Base-by-base conservation (phyloP, 2,329 filamentous ascomycete species). In the Penicillium freii region DNA sequence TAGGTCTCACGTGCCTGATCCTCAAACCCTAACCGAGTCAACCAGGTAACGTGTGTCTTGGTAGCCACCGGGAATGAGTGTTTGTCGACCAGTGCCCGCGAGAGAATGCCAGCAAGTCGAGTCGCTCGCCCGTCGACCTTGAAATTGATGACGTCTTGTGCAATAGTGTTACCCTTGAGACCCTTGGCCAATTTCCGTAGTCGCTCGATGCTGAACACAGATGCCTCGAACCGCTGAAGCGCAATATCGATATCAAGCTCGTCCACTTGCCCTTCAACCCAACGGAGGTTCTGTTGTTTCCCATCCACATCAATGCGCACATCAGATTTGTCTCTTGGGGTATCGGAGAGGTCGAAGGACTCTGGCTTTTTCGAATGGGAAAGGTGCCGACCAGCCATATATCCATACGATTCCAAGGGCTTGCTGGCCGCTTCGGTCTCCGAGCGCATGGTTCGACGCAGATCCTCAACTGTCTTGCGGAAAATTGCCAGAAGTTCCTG, bases 181-280 rank as follows among this genome's bases (percentile, higher is more conserved):
- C 88, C 86, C 60, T 88, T 86, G 0, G 90, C 89, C 25, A 97
- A 81, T 44, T 84, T 84, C 66, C 92, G 89, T 39, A 99, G 81
- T 69, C 90, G 91, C 74, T 97, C 94, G 1, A 97, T 89, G 31
- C 88, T 85, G 5, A 83, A 82, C 0, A 97, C 94, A 0, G 94
- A 90, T 21, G 87, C 84, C 67, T 97, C 92, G 63, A 96, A 94
- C 42, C 85, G 84, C 71, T 97, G 93, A 50, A 97, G 82, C 0
- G 94, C 93, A 68, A 99, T 92, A 67, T 96, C 89, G 66, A 97
- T 97, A 69, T 99, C 94, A 6, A 99, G 84, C 69, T 96, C 91
- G 70, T 99, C 94, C 73, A 99, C 90, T 75, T 97, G 91, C 51
- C 87, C 86, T 73, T 99, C 94, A 0, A 99, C 91, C 91, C 91